Evolutionary conservation across 768 basidiomycete genomes (phyloP).

Genomic region (Pholiota conissans): DNA sequence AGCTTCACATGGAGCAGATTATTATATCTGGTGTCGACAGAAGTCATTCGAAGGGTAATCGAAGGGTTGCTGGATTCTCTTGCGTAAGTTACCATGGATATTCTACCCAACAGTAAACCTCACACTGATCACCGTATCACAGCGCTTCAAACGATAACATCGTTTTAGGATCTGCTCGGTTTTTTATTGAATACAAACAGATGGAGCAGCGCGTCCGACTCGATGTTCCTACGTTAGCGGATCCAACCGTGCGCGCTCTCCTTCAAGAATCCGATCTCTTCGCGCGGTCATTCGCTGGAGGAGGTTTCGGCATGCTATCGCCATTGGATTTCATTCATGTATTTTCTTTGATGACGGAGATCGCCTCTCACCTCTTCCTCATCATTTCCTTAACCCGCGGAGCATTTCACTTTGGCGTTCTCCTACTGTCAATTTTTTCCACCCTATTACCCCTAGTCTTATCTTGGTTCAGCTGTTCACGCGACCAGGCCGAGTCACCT

Average conservation of each 20-base stretch:
- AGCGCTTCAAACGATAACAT: slow-evolving; percentile 62
- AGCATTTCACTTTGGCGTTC: slow-evolving; percentile 53
- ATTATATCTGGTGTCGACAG: slow-evolving; percentile 55
- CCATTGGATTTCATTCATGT: slow-evolving; percentile 79
- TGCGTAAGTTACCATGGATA: slow-evolving; percentile 52
- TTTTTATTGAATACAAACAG: slow-evolving; percentile 76
- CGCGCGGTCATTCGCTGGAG: slow-evolving; percentile 76
- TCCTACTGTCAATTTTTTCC: slow-evolving; percentile 62
- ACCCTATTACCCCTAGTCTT: slow-evolving; percentile 60
- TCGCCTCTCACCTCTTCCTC: slow-evolving; percentile 69
- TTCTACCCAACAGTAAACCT: slow-evolving; percentile 11
- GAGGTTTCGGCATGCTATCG: slow-evolving; percentile 76
- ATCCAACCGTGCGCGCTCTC: slow-evolving; percentile 72
- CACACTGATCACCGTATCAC: slow-evolving; percentile 1
- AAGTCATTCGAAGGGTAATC: slow-evolving; percentile 60
- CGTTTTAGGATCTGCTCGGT: slow-evolving; percentile 73
- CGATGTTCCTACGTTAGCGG: slow-evolving; percentile 77
- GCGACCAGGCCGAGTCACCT: slow-evolving; percentile 40
- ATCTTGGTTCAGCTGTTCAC: slow-evolving; percentile 45
- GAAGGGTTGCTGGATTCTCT: slow-evolving; percentile 71
- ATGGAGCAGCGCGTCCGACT: slow-evolving; percentile 75
- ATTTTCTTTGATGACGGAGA: slow-evolving; percentile 68
- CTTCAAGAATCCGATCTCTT: slow-evolving; percentile 88
- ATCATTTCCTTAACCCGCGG: slow-evolving; percentile 63
- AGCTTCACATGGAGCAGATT: slow-evolving; percentile 71